Evolutionary conservation across 139 green algal genomes (phyloP), one percentile per base, ranked within the genome.

Genomic region (Haematococcus lacustris): DNA sequence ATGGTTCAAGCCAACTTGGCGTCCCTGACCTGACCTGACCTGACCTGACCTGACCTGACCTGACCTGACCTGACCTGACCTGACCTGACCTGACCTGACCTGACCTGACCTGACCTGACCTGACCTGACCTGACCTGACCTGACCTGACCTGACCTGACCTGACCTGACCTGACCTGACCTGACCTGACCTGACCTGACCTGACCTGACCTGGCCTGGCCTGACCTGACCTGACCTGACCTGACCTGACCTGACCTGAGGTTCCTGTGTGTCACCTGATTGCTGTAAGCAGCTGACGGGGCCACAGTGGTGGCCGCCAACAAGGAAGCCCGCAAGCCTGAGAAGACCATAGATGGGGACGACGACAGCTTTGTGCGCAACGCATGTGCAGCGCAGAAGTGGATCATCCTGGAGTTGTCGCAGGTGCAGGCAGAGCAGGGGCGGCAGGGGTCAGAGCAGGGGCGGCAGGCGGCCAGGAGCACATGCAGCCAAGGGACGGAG

Each of bases 281-380:
- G n/a, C n/a, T n/a, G 26, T 67, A 33, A 37, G 7, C 66, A 64
- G 67, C 76, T 33, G 86, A 89, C 64, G 90, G 90, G 4, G 90
- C 91, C 17, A 87, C 86, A 38, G 83, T 95, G 3, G 50, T 97
- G 62, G 89, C 89, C 1, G 78, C 84, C 21, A 97, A 96, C 78
- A 85, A 83, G 60, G 90, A 92, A 71, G 85, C 91, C 23, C 81
- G 78, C 51, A 85, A 89, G 37, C 70, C 89, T 2, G 80, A 81
- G 25, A 82, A 86, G 1, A 60, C 91, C 1, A 88, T 97, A 70
- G 91, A 97, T 63, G 79, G 77, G 28, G 89, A 96, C 66, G 74
- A 78, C 59, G 91, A 97, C 79, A 93, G 88, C 0, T 97, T 92
- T 71, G 82, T 94, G 76, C 89, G 87, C 73, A 96, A 92, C 67